Percentiles rank a stretch among this genome's conserved stretches.
Evolutionary conservation across 83 land plant genomes (phyloP).

Genomic region (Picea abies): DNA sequence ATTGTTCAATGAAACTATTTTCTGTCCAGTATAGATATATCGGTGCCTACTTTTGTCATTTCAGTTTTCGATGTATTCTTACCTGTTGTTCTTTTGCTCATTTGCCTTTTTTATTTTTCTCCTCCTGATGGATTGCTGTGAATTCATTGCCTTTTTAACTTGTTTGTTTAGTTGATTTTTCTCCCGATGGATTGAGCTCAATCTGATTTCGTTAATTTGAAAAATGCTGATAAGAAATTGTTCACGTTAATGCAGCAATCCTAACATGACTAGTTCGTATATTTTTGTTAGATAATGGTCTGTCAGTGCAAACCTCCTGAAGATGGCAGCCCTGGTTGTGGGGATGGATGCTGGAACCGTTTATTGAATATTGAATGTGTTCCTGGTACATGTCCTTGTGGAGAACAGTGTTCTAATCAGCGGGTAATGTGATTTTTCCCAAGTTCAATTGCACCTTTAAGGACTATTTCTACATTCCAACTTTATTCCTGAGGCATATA

Average conservation of each 20-base stretch:
- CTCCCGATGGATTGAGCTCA: neutral
- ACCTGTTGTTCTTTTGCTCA: neutral
- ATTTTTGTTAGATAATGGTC: constrained; percentile 69
- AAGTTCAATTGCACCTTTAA: neutral
- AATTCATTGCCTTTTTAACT: neutral
- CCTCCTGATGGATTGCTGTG: neutral
- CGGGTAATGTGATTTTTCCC: constrained; percentile 55
- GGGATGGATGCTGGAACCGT: constrained; percentile 87
- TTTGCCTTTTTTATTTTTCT: neutral
- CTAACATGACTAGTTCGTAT: constrained; percentile 3
- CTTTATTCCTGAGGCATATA: neutral
- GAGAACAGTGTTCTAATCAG: constrained; percentile 89
- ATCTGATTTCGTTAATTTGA: neutral
- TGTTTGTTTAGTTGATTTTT: neutral
- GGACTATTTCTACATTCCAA: neutral
- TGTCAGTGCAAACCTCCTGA: constrained; percentile 79
- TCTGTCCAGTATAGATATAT: neutral
- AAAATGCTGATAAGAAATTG: neutral
- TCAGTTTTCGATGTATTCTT: neutral
- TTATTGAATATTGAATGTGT: constrained; percentile 91
- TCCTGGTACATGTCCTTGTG: constrained; percentile 91
- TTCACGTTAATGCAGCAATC: neutral
- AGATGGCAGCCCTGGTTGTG: constrained; percentile 79
- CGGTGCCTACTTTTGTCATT: neutral
- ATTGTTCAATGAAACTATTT: neutral